phyloP scores from a whole-genome alignment of 768 basidiomycete species.

The Trametes coccinea region DNA sequence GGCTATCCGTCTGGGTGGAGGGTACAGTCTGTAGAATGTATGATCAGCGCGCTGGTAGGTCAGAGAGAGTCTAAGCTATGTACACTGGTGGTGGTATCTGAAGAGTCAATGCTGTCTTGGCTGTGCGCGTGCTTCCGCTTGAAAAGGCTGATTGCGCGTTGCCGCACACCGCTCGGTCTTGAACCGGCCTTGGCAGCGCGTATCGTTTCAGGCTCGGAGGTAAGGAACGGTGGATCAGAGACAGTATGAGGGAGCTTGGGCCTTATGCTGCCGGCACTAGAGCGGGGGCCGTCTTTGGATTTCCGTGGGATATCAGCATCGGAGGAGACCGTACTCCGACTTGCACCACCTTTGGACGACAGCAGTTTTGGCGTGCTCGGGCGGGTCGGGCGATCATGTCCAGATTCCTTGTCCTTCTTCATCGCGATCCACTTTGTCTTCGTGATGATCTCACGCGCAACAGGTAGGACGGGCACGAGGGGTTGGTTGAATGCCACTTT shows the following conservation, averaged over 20 bases:
- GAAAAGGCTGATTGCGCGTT: slow-evolving; percentile 29
- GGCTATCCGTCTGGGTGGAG: slow-evolving; percentile 14
- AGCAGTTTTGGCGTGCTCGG: slow-evolving; percentile 21
- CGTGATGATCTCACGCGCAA: slow-evolving; percentile 73
- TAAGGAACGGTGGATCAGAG: slow-evolving; percentile 18
- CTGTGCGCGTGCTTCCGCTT: slow-evolving; percentile 25
- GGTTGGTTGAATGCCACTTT: slow-evolving; percentile 84
- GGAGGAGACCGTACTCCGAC: not conserved
- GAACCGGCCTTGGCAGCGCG: not conserved
- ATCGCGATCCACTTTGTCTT: slow-evolving; percentile 72
- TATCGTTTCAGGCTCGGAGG: slow-evolving; percentile 22
- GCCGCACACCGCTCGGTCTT: slow-evolving; percentile 14
- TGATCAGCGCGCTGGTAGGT: not conserved
- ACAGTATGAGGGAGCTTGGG: slow-evolving; percentile 3
- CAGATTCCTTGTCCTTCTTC: slow-evolving; percentile 28
- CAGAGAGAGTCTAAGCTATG: not conserved
- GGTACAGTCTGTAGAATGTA: not conserved
- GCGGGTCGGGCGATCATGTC: slow-evolving; percentile 16
- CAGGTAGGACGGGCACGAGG: slow-evolving; percentile 73
- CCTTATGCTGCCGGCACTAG: not conserved
- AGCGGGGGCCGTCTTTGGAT: slow-evolving; percentile 2
- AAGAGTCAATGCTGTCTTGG: slow-evolving; percentile 28
- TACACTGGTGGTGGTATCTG: slow-evolving; percentile 12
- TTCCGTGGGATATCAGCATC: not conserved
- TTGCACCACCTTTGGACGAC: not conserved